Base-by-base conservation (phyloP, 164 flowering plant species). In the Chimonanthus praecox region DNA sequence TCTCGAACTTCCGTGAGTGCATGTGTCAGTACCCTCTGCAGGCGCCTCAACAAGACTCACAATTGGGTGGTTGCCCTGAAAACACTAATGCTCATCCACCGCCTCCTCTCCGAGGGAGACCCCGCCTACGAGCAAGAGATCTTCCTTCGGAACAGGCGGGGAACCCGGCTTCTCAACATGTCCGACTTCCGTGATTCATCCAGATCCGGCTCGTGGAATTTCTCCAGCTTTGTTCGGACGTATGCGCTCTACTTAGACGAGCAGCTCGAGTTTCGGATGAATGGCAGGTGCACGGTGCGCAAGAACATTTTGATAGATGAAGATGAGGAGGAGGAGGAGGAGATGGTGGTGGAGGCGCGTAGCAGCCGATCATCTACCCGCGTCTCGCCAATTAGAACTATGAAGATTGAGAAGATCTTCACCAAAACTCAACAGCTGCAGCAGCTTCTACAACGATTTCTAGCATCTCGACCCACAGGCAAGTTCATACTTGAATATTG, bases 31-130 rank as follows among this genome's bases (percentile, higher is more conserved):
- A 73, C 86, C 4, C 73, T 95, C 64, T 83, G 96, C 3, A 80
- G 85, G 74, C 87, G 98, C 46, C 85, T 95, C 45, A 80, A 80
- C 76, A 92, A 90, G 83, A 95, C 99, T 46, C 80, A 80, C 46
- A 94, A 89, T 71, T 95, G 96, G 96, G 84, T 87, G 4, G 98
- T 95, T 20, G 96, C 96, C 21, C 80, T 93, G 11, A 93, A 93
- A 78, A 75, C 90, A 1, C 84, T 95, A 15, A 80, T 86, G 75
- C 78, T 95, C 51, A 81, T 88, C 47, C 94, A 95, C 49, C 76
- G 94, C 10, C 83, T 95, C 46, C 76, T 92, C 47, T 69, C 75
- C n/a, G 93, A 90, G 2, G 99, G 97, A 2, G 94, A 88, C 72
- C 88, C 86, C 1, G 70, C 86, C 46, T 90, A 84, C 61, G 89